Percentiles rank a stretch among this genome's conserved stretches.
These are phyloP conservation scores for Quercus tomentella DNA, from an alignment of 331 rosid genomes.

Conservation along the genomic window DNA sequence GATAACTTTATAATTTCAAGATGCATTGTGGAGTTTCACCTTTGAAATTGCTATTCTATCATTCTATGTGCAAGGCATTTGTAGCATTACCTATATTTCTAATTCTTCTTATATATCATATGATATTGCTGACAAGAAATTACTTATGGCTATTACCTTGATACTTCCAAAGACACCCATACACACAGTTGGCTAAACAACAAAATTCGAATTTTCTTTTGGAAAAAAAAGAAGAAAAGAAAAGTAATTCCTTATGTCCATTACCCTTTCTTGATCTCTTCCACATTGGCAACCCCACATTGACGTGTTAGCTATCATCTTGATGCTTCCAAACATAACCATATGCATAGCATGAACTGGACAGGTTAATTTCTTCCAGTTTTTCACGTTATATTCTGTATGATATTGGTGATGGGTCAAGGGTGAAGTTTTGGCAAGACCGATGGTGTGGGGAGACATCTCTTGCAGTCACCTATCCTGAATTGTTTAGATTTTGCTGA, in stretches of 20 bases:
- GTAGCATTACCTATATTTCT: not conserved
- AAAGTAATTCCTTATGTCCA: not conserved
- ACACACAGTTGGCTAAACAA: not conserved
- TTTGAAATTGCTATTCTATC: not conserved
- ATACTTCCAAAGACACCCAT: not conserved
- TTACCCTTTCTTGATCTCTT: not conserved
- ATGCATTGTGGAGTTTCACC: not conserved
- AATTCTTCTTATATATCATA: not conserved
- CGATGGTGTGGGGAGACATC: too few species aligned
- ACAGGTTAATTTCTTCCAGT: too few species aligned
- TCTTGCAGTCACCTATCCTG: too few species aligned
- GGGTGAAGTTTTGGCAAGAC: too few species aligned
- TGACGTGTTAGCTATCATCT: not conserved
- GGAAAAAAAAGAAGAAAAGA: not conserved
- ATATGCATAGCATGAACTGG: not conserved
- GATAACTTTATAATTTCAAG: not conserved
- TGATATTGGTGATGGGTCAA: too few species aligned
- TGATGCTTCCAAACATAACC: not conserved
- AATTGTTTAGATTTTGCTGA: too few species aligned
- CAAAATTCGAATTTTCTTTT: not conserved
- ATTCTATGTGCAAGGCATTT: not conserved
- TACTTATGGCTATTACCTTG: not conserved
- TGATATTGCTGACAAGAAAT: not conserved
- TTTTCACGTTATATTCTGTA: too few species aligned
- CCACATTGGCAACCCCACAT: too few species aligned